Percentiles rank a stretch among this genome's conserved stretches.
Evolutionary conservation across 2,329 filamentous ascomycete genomes (phyloP).

Genomic region (Anthostomella pinea): DNA sequence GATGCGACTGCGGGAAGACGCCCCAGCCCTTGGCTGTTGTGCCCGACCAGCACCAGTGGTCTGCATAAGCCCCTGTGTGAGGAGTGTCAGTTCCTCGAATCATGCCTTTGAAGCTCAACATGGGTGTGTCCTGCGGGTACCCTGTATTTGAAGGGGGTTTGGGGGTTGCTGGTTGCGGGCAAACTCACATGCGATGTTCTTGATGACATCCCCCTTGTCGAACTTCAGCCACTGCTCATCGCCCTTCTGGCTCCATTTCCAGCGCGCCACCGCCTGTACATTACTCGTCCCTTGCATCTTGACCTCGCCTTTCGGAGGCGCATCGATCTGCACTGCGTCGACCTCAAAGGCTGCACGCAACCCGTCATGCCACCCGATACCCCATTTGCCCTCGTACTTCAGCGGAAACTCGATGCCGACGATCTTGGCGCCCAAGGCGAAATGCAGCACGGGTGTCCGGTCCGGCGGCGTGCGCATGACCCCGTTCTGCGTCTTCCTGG

Average conservation of each 20-base stretch:
- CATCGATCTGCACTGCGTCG: slow-evolving; percentile 47
- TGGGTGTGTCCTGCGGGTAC: too few relatives aligned
- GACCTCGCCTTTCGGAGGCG: slow-evolving; percentile 45
- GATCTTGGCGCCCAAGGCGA: slow-evolving; percentile 47
- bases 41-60: slow-evolving; percentile 36
- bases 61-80: slow-evolving; percentile 27
- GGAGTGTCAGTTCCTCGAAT: slow-evolving; percentile 10
- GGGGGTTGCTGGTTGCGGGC: too few relatives aligned
- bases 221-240: slow-evolving; percentile 55
- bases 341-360: slow-evolving; percentile 47
- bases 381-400: slow-evolving; percentile 54
- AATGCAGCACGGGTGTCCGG: slow-evolving; percentile 43
- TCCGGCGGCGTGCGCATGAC: slow-evolving; percentile 43
- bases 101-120: too few relatives aligned
- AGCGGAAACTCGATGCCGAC: slow-evolving; percentile 50
- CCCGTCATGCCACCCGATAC: slow-evolving; percentile 56
- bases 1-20: slow-evolving; percentile 33
- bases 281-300: slow-evolving; percentile 45
- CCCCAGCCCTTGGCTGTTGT: slow-evolving; percentile 32
- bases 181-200: slow-evolving; percentile 49
- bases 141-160: too few relatives aligned
- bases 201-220: slow-evolving; percentile 64
- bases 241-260: slow-evolving; percentile 51
- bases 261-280: slow-evolving; percentile 48
- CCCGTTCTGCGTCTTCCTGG: slow-evolving; percentile 46